A percentile compares a stretch with the other conserved stretches of the same genome.
Evolutionary conservation across 371 early-diverging fungal species (phyloP).

Genomic region (Lichtheimia ramosa): DNA sequence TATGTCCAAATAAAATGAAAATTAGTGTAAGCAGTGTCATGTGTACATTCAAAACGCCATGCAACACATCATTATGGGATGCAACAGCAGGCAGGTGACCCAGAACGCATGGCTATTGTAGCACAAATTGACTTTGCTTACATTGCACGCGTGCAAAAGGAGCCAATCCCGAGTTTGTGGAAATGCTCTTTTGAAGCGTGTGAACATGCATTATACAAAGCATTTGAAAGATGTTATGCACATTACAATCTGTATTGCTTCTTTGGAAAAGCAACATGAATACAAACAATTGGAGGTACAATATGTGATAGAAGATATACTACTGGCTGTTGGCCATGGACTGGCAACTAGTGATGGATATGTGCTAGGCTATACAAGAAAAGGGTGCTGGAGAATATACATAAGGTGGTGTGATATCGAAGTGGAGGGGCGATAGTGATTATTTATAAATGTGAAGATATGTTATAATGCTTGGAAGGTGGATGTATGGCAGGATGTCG

Average conservation of each 20-base stretch:
- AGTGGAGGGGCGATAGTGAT: background rate
- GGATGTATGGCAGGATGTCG: no score
- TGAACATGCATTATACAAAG: background rate
- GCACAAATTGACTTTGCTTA: background rate
- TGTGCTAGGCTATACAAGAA: background rate
- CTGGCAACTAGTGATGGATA: no score
- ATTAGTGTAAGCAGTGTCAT: background rate
- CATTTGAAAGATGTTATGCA: background rate
- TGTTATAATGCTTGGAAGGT: no score
- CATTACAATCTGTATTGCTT: background rate
- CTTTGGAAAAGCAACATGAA: background rate
- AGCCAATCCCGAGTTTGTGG: background rate
- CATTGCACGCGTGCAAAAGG: background rate
- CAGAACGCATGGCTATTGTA: background rate
- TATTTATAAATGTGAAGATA: no score
- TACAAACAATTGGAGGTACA: no score
- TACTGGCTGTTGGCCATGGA: background rate
- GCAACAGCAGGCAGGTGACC: background rate
- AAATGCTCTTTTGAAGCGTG: background rate
- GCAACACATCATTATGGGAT: background rate
- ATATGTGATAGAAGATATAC: no score
- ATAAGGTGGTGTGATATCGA: background rate
- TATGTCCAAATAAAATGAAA: background rate
- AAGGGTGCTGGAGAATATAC: background rate
- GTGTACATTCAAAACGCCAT: background rate